Conservation (phyloP, 2,329 filamentous ascomycete genomes). For the Metarhizium anisopliae region DNA sequence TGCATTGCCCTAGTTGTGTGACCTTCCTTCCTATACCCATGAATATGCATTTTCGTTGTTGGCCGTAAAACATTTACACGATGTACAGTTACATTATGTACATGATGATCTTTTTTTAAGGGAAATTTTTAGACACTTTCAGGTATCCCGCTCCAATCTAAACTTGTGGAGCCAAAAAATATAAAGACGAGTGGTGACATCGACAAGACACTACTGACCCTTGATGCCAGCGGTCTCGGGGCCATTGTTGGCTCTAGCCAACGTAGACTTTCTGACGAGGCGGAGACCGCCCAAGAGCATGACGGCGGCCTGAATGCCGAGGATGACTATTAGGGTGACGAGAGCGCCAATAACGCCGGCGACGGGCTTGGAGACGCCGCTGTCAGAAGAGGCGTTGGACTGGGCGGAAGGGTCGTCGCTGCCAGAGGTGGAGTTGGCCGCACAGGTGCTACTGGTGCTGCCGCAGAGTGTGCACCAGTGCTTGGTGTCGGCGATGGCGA, state of each 20-base stretch:
- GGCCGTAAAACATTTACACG: not conserved
- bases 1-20: not conserved
- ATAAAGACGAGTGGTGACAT: not conserved
- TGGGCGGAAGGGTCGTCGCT: slow-evolving; percentile 15
- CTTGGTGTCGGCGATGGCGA: slow-evolving; percentile 55
- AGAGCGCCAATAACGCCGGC: slow-evolving; percentile 76
- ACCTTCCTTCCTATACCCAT: not conserved
- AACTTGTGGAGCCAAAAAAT: not conserved
- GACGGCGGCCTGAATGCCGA: slow-evolving; percentile 34
- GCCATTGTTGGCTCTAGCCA: slow-evolving; percentile 10
- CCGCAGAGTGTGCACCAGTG: slow-evolving; percentile 72
- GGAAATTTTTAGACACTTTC: not conserved
- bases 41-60: not conserved
- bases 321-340: slow-evolving; percentile 44
- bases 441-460: slow-evolving; percentile 60
- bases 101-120: not conserved
- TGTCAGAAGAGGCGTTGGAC: slow-evolving; percentile 14
- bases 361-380: slow-evolving; percentile 57
- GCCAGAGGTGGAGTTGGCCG: slow-evolving; percentile 20
- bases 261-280: slow-evolving; percentile 37
- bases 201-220: not conserved
- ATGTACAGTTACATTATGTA: not conserved
- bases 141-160: not conserved
- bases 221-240: slow-evolving; percentile 12
- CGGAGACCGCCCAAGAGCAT: slow-evolving; percentile 35